Evolutionary conservation across 2,329 filamentous ascomycete genomes (phyloP), one percentile per base, ranked within the genome.

Genomic region (Paracoccidioides brasiliensis): DNA sequence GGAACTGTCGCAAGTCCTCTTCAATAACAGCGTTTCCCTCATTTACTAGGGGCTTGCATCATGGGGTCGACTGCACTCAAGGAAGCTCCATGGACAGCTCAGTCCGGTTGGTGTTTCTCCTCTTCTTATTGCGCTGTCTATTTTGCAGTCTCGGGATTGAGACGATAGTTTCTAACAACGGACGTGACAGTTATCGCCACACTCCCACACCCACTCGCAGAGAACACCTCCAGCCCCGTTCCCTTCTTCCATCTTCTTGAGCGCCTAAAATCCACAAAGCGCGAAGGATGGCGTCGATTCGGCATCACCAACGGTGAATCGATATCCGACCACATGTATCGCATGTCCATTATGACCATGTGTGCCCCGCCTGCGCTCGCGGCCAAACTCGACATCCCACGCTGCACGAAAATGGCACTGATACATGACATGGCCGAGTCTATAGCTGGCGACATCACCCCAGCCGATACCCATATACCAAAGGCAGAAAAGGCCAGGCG

Each of bases 311-410:
- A 62, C 56, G 86, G 88, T 69, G 93, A 98, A 72, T 95, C 89
- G 1, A 96, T 98, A 67, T 81, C 88, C 54, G 93, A 98, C 74
- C 93, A 98, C 78, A 98, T 98, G 93, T 98, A 97, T 74, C 90
- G 93, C 73, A 98, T 98, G 93, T 89, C 90, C 52, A 81, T 98
- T 63, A 89, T 98, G 70, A 90, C 88, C 60, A 88, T 98, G 84
- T 81, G 96, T 61, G 90, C 89, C 2, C 91, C 93, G 1, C 78
- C 87, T 0, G 74, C 85, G 1, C 80, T 96, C 9, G 78, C 83
- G 2, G 73, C 81, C 0, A 80, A 80, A 42, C 77, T 97, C 65
- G 86, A 97, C 68, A 78, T 95, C 42, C 73, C 80, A 32, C 85
- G 84, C 63, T 98, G 93, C 77, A 91, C 89, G 64, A 88, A 88